Conservation (phyloP, 176 grass and related monocot genomes). For the Triticum turgidum region DNA sequence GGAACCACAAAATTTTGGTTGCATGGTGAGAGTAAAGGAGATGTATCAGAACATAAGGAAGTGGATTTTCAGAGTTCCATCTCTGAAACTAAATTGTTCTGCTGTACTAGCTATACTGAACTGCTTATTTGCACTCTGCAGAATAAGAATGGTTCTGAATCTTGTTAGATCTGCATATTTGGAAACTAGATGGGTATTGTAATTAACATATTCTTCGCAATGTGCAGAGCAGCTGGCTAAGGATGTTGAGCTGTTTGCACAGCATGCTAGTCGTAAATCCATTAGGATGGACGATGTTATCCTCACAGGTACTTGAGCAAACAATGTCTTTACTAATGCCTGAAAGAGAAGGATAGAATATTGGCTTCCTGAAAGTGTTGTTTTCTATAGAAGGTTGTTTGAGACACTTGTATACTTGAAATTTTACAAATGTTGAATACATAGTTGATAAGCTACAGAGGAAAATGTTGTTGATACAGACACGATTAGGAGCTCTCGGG, state of each 20-base stretch:
- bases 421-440: neutral
- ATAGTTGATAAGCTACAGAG: neutral
- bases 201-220: constrained; percentile 16
- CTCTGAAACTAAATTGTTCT: neutral
- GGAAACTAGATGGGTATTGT: neutral
- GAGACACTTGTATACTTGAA: neutral
- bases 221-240: constrained; percentile 79
- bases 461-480: neutral
- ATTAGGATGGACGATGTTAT: constrained; percentile 84
- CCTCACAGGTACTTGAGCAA: constrained; percentile 58
- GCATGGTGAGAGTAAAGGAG: neutral
- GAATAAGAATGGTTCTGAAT: constrained; percentile 3
- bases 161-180: neutral
- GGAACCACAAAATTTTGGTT: neutral
- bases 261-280: constrained; percentile 85
- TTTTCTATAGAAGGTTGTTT: neutral
- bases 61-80: constrained; percentile 1
- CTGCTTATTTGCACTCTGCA: neutral
- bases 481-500: too few relatives aligned
- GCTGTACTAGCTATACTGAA: neutral
- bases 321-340: neutral
- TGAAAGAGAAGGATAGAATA: neutral
- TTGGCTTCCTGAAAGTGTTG: neutral
- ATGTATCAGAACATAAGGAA: constrained; percentile 11
- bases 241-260: constrained; percentile 86